Conservation (phyloP, 495 filamentous ascomycete species). For the Aspergillus carlsbadensis region DNA sequence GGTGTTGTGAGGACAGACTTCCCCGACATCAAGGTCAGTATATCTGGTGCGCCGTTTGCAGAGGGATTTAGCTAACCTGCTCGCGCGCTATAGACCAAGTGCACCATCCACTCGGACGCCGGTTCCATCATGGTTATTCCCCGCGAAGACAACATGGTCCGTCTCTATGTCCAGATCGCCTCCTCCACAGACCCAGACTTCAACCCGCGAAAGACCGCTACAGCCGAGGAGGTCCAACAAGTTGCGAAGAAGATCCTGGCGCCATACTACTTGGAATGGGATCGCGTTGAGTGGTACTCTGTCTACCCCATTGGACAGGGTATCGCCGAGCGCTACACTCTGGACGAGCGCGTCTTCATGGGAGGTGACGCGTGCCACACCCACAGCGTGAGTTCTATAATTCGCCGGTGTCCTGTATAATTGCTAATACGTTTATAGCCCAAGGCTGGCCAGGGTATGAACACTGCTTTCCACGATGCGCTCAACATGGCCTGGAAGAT, state of each 20-base stretch:
- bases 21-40: conserved; percentile 70
- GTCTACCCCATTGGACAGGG: conserved; percentile 65
- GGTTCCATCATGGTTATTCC: conserved; percentile 80
- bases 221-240: conserved; percentile 58
- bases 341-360: conserved; percentile 58
- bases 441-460: conserved; percentile 62
- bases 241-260: conserved; percentile 62
- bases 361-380: conserved; percentile 66
- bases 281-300: conserved; percentile 59
- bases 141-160: conserved; percentile 75
- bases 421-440: conserved; percentile 34
- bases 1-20: conserved; percentile 75
- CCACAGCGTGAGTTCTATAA: conserved; percentile 53
- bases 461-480: conserved; percentile 53
- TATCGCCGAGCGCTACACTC: conserved; percentile 59
- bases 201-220: conserved; percentile 51
- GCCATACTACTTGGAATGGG: conserved; percentile 57
- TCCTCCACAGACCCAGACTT: conserved; percentile 62
- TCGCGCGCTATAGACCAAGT: conserved; percentile 72
- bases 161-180: conserved; percentile 73
- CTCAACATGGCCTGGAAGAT: conserved; percentile 84
- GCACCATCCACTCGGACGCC: conserved; percentile 65
- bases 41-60: neutral
- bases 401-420: neutral
- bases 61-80: neutral